Evolutionary conservation across 805 yeast species (phyloP), one percentile per base, ranked within the genome.

Genomic region (Sugiyamaella boreocaroliniensis): DNA sequence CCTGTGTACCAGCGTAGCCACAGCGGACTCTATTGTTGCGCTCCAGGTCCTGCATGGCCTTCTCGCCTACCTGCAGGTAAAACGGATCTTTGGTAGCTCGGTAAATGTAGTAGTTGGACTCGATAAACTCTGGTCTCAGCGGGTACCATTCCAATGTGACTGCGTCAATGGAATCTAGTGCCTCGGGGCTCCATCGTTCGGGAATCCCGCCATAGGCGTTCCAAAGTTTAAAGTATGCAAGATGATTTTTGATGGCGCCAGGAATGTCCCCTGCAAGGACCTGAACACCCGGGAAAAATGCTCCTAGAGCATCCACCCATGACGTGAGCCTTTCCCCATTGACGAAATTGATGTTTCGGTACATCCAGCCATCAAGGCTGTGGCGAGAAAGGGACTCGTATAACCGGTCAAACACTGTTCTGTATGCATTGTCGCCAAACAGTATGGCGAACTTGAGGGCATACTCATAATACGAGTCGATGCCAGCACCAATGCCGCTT

Each of bases 401-500:
- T 49, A 60, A 53, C 1, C 52, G 51, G 16, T 73, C 64, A 87
- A 90, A 89, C 54, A 89, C 75, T 2, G 70, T 63, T 40, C 65
- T 62, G 40, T 80, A 68, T 11, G 73, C 70, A 12, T 71, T 71
- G 58, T 85, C 86, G 62, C 86, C 80, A 55, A 89, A 88, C 12
- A 90, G 63, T 10, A 90, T 76, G 1, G 89, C 72, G 18, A 83
- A 81, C 64, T 90, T 90, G 43, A 88, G 74, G 0, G 96, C 86
- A 67, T 89, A 87, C 63, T 90, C 98, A 64, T 84, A 90, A 62
- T 87, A 87, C 0, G 96, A 88, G 67, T 90, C 98, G 14, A 88
- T 79, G 1, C 95, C 85, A 0, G 97, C 97, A 1, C 98, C 97
- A 9, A 86, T 76, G 0, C 97, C 96, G 0, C 93, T 80, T 42